These are phyloP conservation scores for Inonotus hispidus DNA, from an alignment of 1,284 basidiomycete species.

Conservation along the genomic window DNA sequence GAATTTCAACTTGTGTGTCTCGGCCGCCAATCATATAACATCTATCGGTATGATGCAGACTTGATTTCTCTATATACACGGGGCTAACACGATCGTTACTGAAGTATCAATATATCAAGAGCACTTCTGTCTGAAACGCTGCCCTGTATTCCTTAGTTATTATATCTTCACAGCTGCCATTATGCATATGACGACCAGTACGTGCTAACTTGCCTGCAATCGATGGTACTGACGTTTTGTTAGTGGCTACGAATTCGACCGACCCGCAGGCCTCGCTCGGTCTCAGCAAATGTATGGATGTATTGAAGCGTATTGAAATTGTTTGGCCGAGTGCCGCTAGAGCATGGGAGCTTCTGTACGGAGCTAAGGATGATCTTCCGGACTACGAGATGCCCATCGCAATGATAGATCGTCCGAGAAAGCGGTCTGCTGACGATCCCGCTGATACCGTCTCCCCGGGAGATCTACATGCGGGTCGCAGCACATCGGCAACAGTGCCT, in stretches of 20 bases:
- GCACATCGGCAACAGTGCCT: neutral
- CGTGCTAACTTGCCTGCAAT: constrained; percentile 18
- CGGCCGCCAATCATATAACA: constrained; percentile 76
- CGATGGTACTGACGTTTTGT: constrained; percentile 21
- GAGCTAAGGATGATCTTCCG: constrained; percentile 47
- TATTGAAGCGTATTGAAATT: constrained; percentile 62
- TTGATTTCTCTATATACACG: neutral
- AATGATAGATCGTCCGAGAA: constrained; percentile 27
- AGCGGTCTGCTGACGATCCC: constrained; percentile 15
- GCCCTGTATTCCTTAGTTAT: constrained; percentile 73
- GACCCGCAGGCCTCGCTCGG: constrained; percentile 67
- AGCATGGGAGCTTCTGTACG: constrained; percentile 67
- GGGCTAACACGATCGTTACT: neutral
- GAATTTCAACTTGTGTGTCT: constrained; percentile 65
- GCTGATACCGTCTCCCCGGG: neutral
- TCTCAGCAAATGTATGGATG: constrained; percentile 63
- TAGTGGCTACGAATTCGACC: constrained; percentile 56
- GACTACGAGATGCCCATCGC: constrained; percentile 22
- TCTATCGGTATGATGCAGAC: constrained; percentile 50
- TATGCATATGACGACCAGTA: constrained; percentile 72
- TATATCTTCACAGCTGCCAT: constrained; percentile 80
- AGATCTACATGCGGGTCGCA: neutral
- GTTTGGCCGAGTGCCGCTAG: constrained; percentile 76
- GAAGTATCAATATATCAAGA: constrained; percentile 54
- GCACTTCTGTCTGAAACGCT: constrained; percentile 56